Base-by-base conservation (phyloP, 2,329 filamentous ascomycete genomes). In the Sporothrix luriei region DNA sequence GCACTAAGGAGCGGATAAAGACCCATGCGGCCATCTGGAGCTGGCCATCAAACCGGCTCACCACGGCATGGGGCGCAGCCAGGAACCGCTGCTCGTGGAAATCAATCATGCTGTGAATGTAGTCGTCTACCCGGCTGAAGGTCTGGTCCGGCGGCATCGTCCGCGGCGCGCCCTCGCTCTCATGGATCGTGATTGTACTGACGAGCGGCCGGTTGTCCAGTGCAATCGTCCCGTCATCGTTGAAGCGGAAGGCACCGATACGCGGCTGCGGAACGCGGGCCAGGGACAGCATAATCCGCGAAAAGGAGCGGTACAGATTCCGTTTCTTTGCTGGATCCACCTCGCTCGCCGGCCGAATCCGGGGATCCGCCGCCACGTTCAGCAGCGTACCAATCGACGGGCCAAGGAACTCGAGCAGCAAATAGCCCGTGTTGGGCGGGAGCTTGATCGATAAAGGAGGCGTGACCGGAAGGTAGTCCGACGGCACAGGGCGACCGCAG, bases 141-240 rank as follows among this genome's bases (percentile, higher is more conserved):
- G 76, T 79, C 33, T 76, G 71, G 57, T 74, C 75, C 29, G 64
- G 73, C 40, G 67, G 62, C 43, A 80, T 79, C 10, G 71, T 74
- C 70, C 76, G 76, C 43, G 70, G 73, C 11, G 76, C 74, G 59
- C 76, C 76, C 14, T 77, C 72, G 73, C 78, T 79, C 24, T 78
- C 79, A 9, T 78, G 71, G 4, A 78, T 76, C 14, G 75, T 71
- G 19, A 71, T 71, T 71, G 73, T 75, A 68, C 72, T 46, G 3
- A 72, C 43, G 6, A n/a, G n/a, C n/a, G 73, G 73, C 11, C 73
- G 71, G 7, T 70, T 71, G 2, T 57, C 69, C n/a, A 74, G 69
- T 0, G 69, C 16, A 6, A 72, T 70, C 4, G 73, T 72, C 49
- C 71, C 76, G 70, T 78, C 70, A 68, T 74, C 70, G 1, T 59